These are phyloP conservation scores for Beauveria sp. DNA, from an alignment of 2,329 filamentous ascomycete species.

Conservation along the genomic window DNA sequence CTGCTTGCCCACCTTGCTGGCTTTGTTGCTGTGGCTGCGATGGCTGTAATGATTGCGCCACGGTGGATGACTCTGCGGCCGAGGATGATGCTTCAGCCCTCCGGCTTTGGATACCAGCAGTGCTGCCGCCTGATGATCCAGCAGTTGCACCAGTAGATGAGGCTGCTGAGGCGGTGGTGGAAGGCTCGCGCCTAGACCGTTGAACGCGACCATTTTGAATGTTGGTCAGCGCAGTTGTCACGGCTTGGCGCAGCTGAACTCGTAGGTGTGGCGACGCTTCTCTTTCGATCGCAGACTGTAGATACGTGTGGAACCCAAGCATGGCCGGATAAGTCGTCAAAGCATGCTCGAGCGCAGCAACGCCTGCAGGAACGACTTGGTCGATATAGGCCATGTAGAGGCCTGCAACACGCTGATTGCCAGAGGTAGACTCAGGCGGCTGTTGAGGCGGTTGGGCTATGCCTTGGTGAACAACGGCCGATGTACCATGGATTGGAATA, in stretches of 20 bases:
- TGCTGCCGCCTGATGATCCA: background rate
- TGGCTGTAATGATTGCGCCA: background rate
- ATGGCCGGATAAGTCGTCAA: constrained; percentile 41
- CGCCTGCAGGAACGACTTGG: constrained; percentile 42
- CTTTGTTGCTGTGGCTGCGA: constrained; percentile 4
- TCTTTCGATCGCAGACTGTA: constrained; percentile 47
- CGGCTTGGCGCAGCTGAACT: constrained; percentile 41
- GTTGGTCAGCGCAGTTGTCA: constrained; percentile 38
- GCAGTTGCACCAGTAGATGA: background rate
- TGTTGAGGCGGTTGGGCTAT: constrained; percentile 7
- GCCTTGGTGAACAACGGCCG: background rate
- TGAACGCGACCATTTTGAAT: constrained; percentile 26
- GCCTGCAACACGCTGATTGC: constrained; percentile 25
- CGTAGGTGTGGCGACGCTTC: constrained; percentile 41
- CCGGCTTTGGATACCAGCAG: background rate
- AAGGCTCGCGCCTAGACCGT: background rate
- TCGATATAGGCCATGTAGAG: constrained; percentile 47
- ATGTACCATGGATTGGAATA: background rate
- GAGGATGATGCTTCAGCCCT: background rate
- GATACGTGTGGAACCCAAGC: constrained; percentile 38
- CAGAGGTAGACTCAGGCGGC: constrained; percentile 6
- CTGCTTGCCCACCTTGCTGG: background rate
- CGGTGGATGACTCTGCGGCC: background rate
- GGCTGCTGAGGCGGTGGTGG: background rate
- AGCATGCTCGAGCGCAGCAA: constrained; percentile 36